Conservation (phyloP, 768 basidiomycete species). For the Suillus tomentosus region DNA sequence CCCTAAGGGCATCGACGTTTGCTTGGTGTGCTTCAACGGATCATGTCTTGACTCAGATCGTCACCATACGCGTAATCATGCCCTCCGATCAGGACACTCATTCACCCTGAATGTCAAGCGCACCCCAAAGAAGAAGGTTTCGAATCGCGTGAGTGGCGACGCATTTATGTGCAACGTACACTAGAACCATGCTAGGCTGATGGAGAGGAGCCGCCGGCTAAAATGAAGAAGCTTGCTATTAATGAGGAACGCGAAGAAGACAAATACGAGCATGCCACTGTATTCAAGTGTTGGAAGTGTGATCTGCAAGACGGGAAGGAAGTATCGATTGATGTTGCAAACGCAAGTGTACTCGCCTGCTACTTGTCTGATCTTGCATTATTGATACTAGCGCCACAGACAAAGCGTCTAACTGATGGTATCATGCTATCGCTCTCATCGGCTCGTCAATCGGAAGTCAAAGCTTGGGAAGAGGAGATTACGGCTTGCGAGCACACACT, state of each 20-base stretch:
- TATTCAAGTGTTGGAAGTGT: slow-evolving; percentile 78
- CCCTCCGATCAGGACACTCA: slow-evolving; percentile 67
- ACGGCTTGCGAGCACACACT: slow-evolving; percentile 80
- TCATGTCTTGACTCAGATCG: slow-evolving; percentile 67
- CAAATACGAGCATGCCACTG: slow-evolving; percentile 69
- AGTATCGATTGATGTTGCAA: slow-evolving; percentile 39
- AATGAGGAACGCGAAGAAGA: slow-evolving; percentile 86
- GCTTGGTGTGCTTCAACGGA: slow-evolving; percentile 93
- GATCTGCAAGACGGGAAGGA: slow-evolving; percentile 50
- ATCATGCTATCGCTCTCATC: slow-evolving; percentile 85
- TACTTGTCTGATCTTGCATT: not conserved
- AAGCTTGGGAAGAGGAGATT: slow-evolving; percentile 98
- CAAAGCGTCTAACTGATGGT: slow-evolving; percentile 58
- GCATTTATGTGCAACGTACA: slow-evolving; percentile 4
- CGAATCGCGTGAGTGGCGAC: slow-evolving; percentile 59
- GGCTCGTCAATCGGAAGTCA: slow-evolving; percentile 89
- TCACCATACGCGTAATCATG: slow-evolving; percentile 76
- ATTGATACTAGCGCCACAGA: slow-evolving; percentile 33
- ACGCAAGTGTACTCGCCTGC: slow-evolving; percentile 28
- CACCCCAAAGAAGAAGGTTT: slow-evolving; percentile 55
- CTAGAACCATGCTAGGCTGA: slow-evolving; percentile 49
- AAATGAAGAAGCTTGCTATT: slow-evolving; percentile 90
- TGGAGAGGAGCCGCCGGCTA: slow-evolving; percentile 81
- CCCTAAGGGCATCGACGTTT: slow-evolving; percentile 81
- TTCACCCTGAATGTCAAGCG: slow-evolving; percentile 84